Conservation (phyloP, 352 stramenopile species). For the Phytophthora tentaculata region DNA sequence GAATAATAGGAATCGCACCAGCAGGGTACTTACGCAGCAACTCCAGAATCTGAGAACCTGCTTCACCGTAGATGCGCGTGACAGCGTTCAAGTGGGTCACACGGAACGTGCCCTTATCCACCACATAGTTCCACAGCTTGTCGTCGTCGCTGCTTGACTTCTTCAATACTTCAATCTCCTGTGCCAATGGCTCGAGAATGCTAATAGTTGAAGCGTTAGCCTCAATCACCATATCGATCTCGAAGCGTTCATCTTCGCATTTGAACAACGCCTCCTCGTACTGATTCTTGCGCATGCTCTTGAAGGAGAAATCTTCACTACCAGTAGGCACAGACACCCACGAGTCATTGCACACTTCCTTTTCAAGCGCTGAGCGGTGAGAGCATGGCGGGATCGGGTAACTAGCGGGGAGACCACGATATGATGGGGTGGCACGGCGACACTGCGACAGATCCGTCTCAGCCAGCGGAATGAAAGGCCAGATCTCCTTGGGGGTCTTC, state of each 20-base stretch:
- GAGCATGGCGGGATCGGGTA: slow-evolving; percentile 98
- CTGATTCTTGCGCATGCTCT: slow-evolving; percentile 99
- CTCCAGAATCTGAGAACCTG: slow-evolving; percentile 91
- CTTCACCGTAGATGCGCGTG: slow-evolving; percentile 97
- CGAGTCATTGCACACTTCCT: slow-evolving; percentile 94
- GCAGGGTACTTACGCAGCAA: slow-evolving; percentile 97
- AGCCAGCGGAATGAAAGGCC: slow-evolving; percentile 90
- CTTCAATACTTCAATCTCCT: slow-evolving; percentile 93
- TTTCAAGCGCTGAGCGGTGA: slow-evolving; percentile 92
- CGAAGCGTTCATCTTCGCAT: slow-evolving; percentile 98
- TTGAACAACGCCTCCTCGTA: slow-evolving; percentile 99
- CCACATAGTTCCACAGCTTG: slow-evolving; percentile 88
- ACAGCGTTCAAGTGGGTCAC: slow-evolving; percentile 98
- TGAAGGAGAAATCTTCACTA: slow-evolving; percentile 99
- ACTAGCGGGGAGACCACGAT: slow-evolving; percentile 96
- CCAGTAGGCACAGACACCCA: slow-evolving; percentile 98
- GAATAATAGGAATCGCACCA: slow-evolving; percentile 97
- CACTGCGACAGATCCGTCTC: slow-evolving; percentile 93
- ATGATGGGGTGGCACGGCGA: slow-evolving; percentile 94
- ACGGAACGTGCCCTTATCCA: slow-evolving; percentile 96
- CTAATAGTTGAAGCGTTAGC: slow-evolving; percentile 96
- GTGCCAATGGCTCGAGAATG: slow-evolving; percentile 94
- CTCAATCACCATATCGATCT: slow-evolving; percentile 96
- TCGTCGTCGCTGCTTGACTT: slow-evolving; percentile 68
- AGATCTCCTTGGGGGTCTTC: slow-evolving; percentile 89